Percentiles rank a stretch among this genome's conserved stretches.
Evolutionary conservation across 2,329 filamentous ascomycete genomes (phyloP).

Genomic region (Penicillium palitans): DNA sequence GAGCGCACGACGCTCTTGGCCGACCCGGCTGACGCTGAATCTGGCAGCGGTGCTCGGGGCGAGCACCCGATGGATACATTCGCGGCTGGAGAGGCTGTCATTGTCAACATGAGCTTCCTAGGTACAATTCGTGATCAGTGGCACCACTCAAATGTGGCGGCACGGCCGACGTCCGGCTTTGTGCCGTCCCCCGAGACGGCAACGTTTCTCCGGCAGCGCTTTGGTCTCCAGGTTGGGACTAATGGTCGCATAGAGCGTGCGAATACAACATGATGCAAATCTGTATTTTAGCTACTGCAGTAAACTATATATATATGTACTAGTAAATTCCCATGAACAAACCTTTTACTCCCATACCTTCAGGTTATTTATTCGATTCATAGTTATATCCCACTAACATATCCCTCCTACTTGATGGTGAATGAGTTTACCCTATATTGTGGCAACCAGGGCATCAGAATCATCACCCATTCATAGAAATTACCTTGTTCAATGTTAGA

Average conservation of each 20-base stretch:
- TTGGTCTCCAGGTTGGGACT: constrained; percentile 39
- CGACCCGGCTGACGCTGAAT: constrained; percentile 32
- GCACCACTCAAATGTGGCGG: constrained; percentile 29
- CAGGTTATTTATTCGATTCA: too few relatives aligned
- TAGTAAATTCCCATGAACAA: background rate
- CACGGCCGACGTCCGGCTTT: constrained; percentile 27
- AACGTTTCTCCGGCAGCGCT: constrained; percentile 39
- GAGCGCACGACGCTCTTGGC: constrained; percentile 37
- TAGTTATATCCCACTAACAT: background rate
- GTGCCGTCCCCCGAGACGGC: constrained; percentile 38
- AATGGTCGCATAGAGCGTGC: constrained; percentile 38
- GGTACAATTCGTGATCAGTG: constrained; percentile 43
- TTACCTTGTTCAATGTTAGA: background rate
- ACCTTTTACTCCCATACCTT: background rate
- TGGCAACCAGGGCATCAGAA: background rate
- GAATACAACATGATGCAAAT: constrained; percentile 12
- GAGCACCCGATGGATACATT: constrained; percentile 43
- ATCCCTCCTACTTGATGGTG: background rate
- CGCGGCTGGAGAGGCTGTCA: constrained; percentile 38
- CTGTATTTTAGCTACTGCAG: background rate
- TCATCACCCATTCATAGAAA: background rate
- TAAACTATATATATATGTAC: background rate
- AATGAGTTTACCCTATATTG: background rate
- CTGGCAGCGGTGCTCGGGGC: constrained; percentile 20
- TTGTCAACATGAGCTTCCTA: constrained; percentile 41